These are phyloP conservation scores for Pythium guiyangense DNA, from an alignment of 352 stramenopile genomes.

Conservation along the genomic window DNA sequence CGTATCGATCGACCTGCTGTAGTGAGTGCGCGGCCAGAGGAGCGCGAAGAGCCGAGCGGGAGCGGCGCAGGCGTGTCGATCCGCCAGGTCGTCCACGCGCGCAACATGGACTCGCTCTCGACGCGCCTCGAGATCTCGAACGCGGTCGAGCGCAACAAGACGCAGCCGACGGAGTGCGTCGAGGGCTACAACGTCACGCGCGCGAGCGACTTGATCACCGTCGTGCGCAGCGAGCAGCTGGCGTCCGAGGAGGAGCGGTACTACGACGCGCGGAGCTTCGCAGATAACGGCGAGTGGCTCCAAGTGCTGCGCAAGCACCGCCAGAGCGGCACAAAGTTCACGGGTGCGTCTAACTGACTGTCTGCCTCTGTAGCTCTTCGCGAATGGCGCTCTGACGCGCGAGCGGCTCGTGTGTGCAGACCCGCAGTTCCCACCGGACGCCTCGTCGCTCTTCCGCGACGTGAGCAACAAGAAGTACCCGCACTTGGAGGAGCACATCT, in stretches of 20 bases:
- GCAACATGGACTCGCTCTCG: conserved; percentile 73
- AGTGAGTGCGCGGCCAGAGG: conserved; percentile 34
- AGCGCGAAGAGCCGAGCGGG: conserved; percentile 59
- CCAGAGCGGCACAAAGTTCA: conserved; percentile 70
- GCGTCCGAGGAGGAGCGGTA: conserved; percentile 58
- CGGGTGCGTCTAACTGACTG: conserved; percentile 21
- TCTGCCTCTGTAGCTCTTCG: not conserved
- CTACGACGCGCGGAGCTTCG: conserved; percentile 60
- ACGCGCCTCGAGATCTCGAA: conserved; percentile 70
- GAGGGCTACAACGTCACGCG: conserved; percentile 78
- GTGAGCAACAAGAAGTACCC: conserved; percentile 58
- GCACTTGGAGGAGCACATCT: conserved; percentile 72
- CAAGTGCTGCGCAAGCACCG: conserved; percentile 71
- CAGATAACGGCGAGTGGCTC: conserved; percentile 69
- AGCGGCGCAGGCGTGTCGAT: conserved; percentile 56
- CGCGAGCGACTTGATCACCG: conserved; percentile 61
- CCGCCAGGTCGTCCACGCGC: conserved; percentile 39
- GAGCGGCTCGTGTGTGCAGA: conserved; percentile 19
- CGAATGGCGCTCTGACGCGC: not conserved
- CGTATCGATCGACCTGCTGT: not conserved
- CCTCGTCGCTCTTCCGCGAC: conserved; percentile 64
- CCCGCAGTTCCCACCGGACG: conserved; percentile 69
- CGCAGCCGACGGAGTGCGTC: conserved; percentile 37
- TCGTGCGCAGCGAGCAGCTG: conserved; percentile 62
- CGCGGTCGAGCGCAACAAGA: conserved; percentile 62